Conservation (phyloP, 129 eudicot species). For the Apium graveolens region DNA sequence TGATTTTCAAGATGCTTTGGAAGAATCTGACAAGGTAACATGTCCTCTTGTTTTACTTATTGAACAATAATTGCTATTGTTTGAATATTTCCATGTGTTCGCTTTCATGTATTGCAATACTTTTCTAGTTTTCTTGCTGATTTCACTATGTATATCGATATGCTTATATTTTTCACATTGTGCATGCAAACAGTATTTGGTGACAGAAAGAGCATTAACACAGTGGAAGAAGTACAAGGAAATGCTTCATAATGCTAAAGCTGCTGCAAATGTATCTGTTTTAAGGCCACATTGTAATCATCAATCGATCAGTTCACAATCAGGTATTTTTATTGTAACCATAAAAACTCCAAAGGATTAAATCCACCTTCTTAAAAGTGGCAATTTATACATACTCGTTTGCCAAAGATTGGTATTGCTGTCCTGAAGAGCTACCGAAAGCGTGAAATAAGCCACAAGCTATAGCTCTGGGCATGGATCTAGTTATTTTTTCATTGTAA, state of each 20-base stretch:
- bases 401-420: background rate
- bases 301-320: constrained; percentile 19
- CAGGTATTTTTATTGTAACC: constrained; percentile 31
- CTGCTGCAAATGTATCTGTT: constrained; percentile 17
- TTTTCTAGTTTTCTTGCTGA: background rate
- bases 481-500: background rate
- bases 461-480: background rate
- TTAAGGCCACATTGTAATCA: constrained; percentile 12
- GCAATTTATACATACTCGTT: background rate
- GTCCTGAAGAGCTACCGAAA: too few relatives aligned
- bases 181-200: constrained; percentile 56
- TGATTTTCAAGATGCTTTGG: constrained; percentile 20
- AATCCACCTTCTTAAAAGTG: background rate
- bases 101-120: background rate
- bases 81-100: constrained; percentile 1
- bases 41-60: background rate
- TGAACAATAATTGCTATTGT: background rate
- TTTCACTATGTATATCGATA: background rate
- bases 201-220: constrained; percentile 63
- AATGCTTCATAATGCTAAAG: constrained; percentile 78
- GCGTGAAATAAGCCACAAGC: background rate
- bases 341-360: background rate
- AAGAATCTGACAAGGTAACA: constrained; percentile 56
- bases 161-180: background rate
- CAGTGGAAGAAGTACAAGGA: constrained; percentile 73